Base-by-base conservation (phyloP, 73 alveolate species). In the Breviolum minutum region DNA sequence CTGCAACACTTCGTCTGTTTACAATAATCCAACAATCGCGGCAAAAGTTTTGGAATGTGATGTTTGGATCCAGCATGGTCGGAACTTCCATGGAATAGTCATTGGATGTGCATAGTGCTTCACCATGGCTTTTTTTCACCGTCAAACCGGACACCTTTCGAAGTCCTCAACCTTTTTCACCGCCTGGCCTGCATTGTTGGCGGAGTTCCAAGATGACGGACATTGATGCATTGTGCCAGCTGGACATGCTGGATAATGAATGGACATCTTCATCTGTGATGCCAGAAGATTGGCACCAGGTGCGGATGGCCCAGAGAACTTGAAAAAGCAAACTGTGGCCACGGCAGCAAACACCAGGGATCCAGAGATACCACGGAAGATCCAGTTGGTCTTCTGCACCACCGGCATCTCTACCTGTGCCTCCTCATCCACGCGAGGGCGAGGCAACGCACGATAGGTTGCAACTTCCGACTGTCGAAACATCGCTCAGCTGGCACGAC, bases 141-240 rank as follows among this genome's bases (percentile, higher is more conserved):
- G 54, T 40, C 54, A n/a, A n/a, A n/a, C n/a, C n/a, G n/a, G n/a
- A n/a, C n/a, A 17, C 86, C 11, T 30, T 27, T 62, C 87, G 29
- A 63, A 12, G 0, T 79, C 10, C 63, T 12, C 17, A 30, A 12
- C 63, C 63, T 22, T 63, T 77, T 77, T 27, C 87, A 27, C 13
- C 9, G 64, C 87, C 87, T 63, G 61, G 66, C 92, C 92, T 83
- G 94, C 81, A 63, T 86, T 86, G 63, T 79, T 63, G 4, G 77
- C 20, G 11, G 69, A 11, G 2, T 63, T 63, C 94, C 94, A 86
- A 17, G 69, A 62, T 24, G 79, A 8, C 5, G 94, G 94, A 63
- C 94, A 86, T 27, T 86, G 94, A 63, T 86, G 94, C 80, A 86
- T 86, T 64, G 77, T 61, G 63, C 94, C 94, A 4, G 77, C 62